phyloP scores from a whole-genome alignment of 192 early-diverging fungal genomes.

The Entomortierella beljakovae region DNA sequence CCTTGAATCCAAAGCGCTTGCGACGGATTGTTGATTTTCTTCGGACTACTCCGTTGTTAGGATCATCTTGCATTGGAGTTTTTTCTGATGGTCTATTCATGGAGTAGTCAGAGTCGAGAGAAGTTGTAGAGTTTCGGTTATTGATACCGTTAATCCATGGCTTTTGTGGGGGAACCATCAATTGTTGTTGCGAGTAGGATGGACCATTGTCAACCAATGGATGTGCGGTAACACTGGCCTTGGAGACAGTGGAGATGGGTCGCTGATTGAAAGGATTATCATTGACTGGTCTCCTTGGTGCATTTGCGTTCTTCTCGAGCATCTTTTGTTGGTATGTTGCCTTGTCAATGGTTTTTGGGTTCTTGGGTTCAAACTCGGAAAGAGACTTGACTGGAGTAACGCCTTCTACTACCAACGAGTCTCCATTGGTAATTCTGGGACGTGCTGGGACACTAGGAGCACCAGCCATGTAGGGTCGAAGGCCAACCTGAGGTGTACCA shows the following conservation, averaged over 20 bases:
- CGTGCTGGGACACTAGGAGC: background rate
- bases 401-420: background rate
- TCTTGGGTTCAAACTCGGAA: conserved; percentile 52
- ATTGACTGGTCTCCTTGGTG: conserved; percentile 18
- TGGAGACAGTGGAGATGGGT: conserved; percentile 4
- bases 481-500: conserved; percentile 35
- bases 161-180: conserved; percentile 21
- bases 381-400: conserved; percentile 24
- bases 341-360: conserved; percentile 50
- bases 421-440: conserved; percentile 12
- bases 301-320: conserved; percentile 36
- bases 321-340: conserved; percentile 48
- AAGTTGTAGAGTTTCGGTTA: conserved; percentile 15
- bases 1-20: conserved; percentile 40
- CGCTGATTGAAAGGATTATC: conserved; percentile 29
- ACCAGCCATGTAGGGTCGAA: conserved; percentile 18
- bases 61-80: background rate
- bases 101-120: conserved; percentile 18
- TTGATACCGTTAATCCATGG: conserved; percentile 46
- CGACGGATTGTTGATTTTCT: conserved; percentile 42
- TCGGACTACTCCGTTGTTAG: conserved; percentile 18
- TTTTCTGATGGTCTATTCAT: conserved; percentile 1
- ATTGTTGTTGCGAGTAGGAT: background rate
- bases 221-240: conserved; percentile 19
- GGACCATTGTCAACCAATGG: conserved; percentile 31